Evolutionary conservation across 2,329 filamentous ascomycete genomes (phyloP), one percentile per base, ranked within the genome.

Genomic region (Ambrosiella xylebori): DNA sequence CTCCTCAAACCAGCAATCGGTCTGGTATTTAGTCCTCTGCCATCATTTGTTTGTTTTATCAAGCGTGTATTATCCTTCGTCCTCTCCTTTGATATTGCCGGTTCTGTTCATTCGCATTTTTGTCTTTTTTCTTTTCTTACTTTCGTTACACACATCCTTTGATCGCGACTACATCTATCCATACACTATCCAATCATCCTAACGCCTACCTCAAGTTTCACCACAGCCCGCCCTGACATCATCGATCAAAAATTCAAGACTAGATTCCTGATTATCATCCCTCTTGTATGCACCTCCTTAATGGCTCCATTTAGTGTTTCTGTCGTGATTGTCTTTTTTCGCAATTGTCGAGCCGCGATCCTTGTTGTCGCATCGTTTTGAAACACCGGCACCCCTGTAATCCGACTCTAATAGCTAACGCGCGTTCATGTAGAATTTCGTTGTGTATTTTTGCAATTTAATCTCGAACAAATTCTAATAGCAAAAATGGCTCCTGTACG

Each of bases 401-500:
- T 3, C 47, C 27, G 3, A 27, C 2, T 27, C 47, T 51, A 51
- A 51, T 19, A n/a, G 13, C 13, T 11, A 11, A 35, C 13, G 8
- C 27, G 27, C 27, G 27, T 19, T 11, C 15, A 27, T 19, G 8
- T 36, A 51, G 47, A 51, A 51, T 51, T 19, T 51, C 27, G 47
- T 51, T 51, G 27, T 19, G 47, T 11, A 51, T 51, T 36, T 51
- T 51, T 36, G 47, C 47, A 51, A 51, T 51, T n/a, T 51, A 51
- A 15, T 19, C 8, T 19, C 9, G 17, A 51, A 49, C n/a, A 17
- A 51, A 27, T 2, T 35, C 27, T 11, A 53, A 27, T 27, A 50
- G 52, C 60, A 61, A 68, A 66, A 47, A 71, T 71, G 69, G 68
- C 69, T 66, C 67, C 68, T 58, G 70, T 71, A 70, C 68, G 70